These are phyloP conservation scores for Stephania yunnanensis DNA, from an alignment of 164 flowering plant genomes.

Conservation along the genomic window DNA sequence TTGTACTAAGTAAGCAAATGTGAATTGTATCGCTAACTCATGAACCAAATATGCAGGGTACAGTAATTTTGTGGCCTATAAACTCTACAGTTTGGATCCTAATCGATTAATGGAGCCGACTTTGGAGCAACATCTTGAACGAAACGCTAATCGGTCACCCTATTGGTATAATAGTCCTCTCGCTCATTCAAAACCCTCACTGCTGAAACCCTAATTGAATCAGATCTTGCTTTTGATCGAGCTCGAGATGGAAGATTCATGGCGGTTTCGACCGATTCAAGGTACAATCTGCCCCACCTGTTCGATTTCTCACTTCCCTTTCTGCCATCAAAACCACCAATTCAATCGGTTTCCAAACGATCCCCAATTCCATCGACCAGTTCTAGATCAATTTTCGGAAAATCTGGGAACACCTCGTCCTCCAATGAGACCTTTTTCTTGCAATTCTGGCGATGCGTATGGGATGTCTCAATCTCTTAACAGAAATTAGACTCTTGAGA, in stretches of 20 bases:
- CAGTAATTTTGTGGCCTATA: no score
- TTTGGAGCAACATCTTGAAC: neutral
- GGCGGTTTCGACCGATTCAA: conserved; percentile 46
- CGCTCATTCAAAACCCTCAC: conserved; percentile 1
- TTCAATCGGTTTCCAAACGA: conserved; percentile 17
- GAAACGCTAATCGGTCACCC: neutral
- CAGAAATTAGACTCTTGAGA: conserved; percentile 24
- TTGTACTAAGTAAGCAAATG: no score
- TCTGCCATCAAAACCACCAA: conserved; percentile 47
- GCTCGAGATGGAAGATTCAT: conserved; percentile 39
- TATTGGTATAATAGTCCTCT: neutral
- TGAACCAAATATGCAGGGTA: no score
- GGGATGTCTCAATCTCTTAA: conserved; percentile 18
- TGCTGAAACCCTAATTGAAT: neutral
- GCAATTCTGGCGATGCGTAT: conserved; percentile 6
- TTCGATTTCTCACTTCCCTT: conserved; percentile 64
- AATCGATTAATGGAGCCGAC: neutral
- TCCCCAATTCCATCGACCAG: conserved; percentile 22
- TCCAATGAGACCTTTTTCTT: neutral
- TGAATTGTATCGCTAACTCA: no score
- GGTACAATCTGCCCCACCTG: conserved; percentile 53
- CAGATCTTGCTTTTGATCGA: conserved; percentile 5
- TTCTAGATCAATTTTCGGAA: conserved; percentile 24
- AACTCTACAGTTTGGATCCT: no score
- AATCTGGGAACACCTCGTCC: conserved; percentile 15